Conservation (phyloP, 257 asterid species). For the Penstemon eatonii region DNA sequence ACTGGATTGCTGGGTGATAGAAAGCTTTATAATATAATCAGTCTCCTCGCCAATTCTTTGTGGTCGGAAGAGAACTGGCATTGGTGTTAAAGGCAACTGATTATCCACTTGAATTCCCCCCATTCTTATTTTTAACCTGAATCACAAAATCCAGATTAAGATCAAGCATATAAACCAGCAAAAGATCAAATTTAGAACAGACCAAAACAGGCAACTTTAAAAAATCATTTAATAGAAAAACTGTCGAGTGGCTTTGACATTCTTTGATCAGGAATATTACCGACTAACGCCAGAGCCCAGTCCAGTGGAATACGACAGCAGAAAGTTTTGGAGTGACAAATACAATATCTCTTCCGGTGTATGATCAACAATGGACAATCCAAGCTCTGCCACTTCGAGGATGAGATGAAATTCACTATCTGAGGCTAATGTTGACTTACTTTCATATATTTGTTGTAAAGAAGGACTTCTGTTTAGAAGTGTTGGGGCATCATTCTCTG, state of each 20-base stretch:
- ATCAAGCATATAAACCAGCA: slow-evolving; percentile 17
- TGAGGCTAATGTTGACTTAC: slow-evolving; percentile 45
- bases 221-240: slow-evolving; percentile 12
- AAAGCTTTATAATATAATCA: slow-evolving; percentile 84
- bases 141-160: slow-evolving; percentile 35
- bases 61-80: slow-evolving; percentile 95
- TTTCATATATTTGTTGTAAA: slow-evolving; percentile 44
- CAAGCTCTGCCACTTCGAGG: slow-evolving; percentile 93
- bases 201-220: neutral
- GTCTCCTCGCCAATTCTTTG: slow-evolving; percentile 84
- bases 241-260: neutral
- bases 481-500: slow-evolving; percentile 49
- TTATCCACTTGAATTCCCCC: slow-evolving; percentile 90
- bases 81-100: slow-evolving; percentile 94
- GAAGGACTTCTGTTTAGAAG: slow-evolving; percentile 47
- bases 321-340: slow-evolving; percentile 73
- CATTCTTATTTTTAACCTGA: slow-evolving; percentile 88
- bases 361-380: slow-evolving; percentile 91
- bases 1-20: slow-evolving; percentile 90
- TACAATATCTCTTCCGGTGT: slow-evolving; percentile 98
- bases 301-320: slow-evolving; percentile 91
- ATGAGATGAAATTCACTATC: slow-evolving; percentile 82
- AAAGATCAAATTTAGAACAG: slow-evolving; percentile 23
- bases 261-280: slow-evolving; percentile 45
- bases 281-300: slow-evolving; percentile 91